phyloP scores from a whole-genome alignment of 306 rosid species.

The Spatholobus suberectus region DNA sequence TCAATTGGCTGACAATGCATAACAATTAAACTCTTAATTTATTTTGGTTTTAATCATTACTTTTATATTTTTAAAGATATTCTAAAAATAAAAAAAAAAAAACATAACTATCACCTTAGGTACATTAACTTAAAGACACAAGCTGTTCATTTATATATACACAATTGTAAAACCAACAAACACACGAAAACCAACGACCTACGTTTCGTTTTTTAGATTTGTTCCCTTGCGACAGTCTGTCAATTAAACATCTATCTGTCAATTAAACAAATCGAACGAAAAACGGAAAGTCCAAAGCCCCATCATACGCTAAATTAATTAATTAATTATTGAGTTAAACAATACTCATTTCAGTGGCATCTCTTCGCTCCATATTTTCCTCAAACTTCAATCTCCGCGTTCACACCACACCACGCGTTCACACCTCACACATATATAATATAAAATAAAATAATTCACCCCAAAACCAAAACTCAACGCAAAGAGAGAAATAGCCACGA shows the following conservation, averaged over 20 bases:
- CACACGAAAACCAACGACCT: background rate
- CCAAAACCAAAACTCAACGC: conserved; percentile 19
- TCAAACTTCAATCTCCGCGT: conserved; percentile 40
- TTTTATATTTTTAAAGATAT: too few relatives aligned
- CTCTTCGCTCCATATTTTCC: background rate
- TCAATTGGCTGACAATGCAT: too few relatives aligned
- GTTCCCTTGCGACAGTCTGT: too few relatives aligned
- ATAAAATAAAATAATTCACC: background rate
- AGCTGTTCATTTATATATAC: background rate
- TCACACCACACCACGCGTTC: conserved; percentile 44
- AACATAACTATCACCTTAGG: too few relatives aligned
- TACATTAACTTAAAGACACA: background rate
- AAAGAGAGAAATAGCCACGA: background rate
- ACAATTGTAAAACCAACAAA: background rate
- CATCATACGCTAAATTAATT: background rate
- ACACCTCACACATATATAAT: conserved; percentile 15
- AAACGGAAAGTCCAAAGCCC: conserved; percentile 32
- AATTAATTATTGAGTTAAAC: background rate
- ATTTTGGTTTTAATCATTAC: background rate
- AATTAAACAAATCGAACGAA: background rate
- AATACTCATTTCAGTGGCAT: conserved; percentile 22
- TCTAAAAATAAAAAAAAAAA: too few relatives aligned
- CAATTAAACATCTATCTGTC: conserved; percentile 8
- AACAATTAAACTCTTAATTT: too few relatives aligned
- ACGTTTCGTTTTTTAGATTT: background rate